Conservation (phyloP, 495 filamentous ascomycete genomes). For the Entonaema liquescens region DNA sequence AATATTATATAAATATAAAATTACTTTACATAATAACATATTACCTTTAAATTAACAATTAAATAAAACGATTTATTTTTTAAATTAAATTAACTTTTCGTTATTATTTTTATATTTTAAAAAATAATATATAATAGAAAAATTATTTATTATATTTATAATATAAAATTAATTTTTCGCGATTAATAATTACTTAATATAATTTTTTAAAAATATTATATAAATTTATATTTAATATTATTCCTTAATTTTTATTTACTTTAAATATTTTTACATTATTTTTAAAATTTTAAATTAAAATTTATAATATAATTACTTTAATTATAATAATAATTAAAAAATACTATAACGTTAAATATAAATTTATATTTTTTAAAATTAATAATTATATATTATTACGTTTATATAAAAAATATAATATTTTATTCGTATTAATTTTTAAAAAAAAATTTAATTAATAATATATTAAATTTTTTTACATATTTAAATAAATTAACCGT, state of each 20-base stretch:
- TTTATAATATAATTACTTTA: too few species aligned
- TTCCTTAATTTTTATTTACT: too few species aligned
- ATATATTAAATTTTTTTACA: too few species aligned
- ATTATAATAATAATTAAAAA: not conserved
- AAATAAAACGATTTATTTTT: conserved; percentile 2
- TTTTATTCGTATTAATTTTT: too few species aligned
- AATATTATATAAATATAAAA: not conserved
- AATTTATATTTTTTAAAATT: conserved; percentile 1
- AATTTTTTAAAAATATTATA: conserved; percentile 7
- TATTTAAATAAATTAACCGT: not conserved
- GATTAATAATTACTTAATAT: not conserved
- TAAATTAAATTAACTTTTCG: conserved; percentile 2
- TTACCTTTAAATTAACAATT: too few species aligned
- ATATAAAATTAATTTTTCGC: conserved; percentile 2
- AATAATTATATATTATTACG: not conserved
- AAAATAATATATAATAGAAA: not conserved
- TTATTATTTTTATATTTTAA: conserved; percentile 2
- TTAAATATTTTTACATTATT: too few species aligned
- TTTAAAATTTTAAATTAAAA: too few species aligned
- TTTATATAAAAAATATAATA: too few species aligned
- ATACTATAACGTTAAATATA: not conserved
- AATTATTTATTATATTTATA: not conserved
- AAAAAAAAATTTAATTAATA: too few species aligned
- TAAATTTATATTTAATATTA: conserved; percentile 1
- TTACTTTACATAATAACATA: not conserved